Base-by-base conservation (phyloP, 495 filamentous ascomycete genomes). In the Penicillium tannophilum region DNA sequence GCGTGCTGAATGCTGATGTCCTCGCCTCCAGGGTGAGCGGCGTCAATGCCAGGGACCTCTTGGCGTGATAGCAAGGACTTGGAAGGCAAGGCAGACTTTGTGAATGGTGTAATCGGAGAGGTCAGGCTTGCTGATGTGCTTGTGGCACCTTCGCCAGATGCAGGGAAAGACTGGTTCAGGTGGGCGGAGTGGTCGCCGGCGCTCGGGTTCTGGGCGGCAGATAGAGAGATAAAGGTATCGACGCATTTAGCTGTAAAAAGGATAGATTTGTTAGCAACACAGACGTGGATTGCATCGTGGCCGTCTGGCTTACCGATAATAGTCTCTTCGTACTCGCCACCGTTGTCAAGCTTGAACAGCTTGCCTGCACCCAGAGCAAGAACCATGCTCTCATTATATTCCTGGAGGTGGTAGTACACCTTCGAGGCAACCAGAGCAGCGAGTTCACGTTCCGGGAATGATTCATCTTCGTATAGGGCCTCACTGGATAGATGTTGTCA, bases 371-470 rank as follows among this genome's bases (percentile, higher is more conserved):
- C 93, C 12, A 99, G 84, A 51, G 95, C 95, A 76, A 99, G 97
- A 23, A 90, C 88, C 95, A 99, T 98, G 73, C 93, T 96, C 82
- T 98, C 94, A 69, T 97, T 92, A 77, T 98, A 98, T 75, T 96
- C 95, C 76, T 95, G 90, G 47, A 99, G 86, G 70, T 99, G 93
- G 71, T 97, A 99, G 76, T 98, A 99, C 62, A 98, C 91, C 80
- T 98, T 98, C 58, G 95, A 89, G 52, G 93, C 89, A 49, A 99
- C 92, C 30, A 99, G 81, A 55, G 95, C 93, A 54, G 95, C 95
- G 44, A 98, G 87, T 69, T 93, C 90, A 64, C 94, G 90, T 70
- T 99, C 89, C 16, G 94, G 89, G 66, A 99, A 99, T 51, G 82
- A 81, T 59, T 96, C 90, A 78, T 98, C 93, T 82, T 99, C 95